Evolutionary conservation across 2,329 filamentous ascomycete genomes (phyloP).

Genomic region (Aspergillus sojae): DNA sequence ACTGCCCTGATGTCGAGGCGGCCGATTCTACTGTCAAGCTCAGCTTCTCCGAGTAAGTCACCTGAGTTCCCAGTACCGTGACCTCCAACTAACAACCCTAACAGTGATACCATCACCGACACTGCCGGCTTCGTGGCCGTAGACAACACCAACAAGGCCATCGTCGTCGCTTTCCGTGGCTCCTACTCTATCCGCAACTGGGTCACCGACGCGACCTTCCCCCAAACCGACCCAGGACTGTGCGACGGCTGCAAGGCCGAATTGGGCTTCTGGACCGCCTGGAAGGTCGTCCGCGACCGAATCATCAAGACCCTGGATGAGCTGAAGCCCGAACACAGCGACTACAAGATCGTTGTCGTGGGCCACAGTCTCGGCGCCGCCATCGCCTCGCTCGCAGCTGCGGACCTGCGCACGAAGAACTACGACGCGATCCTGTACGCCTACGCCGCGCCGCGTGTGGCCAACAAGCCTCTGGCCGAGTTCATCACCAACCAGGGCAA

Average conservation of each 20-base stretch:
- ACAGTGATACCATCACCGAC: conserved; percentile 36
- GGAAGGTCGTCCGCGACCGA: conserved; percentile 37
- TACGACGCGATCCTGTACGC: conserved; percentile 61
- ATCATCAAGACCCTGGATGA: conserved; percentile 41
- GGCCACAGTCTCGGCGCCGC: conserved; percentile 72
- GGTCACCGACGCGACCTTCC: conserved; percentile 29
- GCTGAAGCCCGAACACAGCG: conserved; percentile 22
- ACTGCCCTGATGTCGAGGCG: conserved; percentile 49
- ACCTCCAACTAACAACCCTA: not conserved
- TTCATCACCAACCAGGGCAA: conserved; percentile 59
- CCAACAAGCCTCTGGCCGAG: conserved; percentile 57
- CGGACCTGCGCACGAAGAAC: conserved; percentile 56
- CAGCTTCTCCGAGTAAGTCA: conserved; percentile 50
- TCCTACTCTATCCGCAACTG: conserved; percentile 38
- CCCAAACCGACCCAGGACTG: conserved; percentile 36
- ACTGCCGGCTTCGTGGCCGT: conserved; percentile 53
- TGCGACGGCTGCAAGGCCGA: conserved; percentile 48
- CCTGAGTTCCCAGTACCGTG: not conserved
- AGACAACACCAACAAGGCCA: conserved; percentile 47
- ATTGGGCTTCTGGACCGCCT: conserved; percentile 52
- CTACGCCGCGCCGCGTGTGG: conserved; percentile 68
- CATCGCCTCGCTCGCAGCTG: conserved; percentile 62
- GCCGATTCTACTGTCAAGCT: conserved; percentile 35
- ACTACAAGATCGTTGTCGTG: conserved; percentile 49
- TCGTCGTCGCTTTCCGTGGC: conserved; percentile 43